Conservation (phyloP, 1,139 yeast genomes). For the Geotrichum histeridarum region DNA sequence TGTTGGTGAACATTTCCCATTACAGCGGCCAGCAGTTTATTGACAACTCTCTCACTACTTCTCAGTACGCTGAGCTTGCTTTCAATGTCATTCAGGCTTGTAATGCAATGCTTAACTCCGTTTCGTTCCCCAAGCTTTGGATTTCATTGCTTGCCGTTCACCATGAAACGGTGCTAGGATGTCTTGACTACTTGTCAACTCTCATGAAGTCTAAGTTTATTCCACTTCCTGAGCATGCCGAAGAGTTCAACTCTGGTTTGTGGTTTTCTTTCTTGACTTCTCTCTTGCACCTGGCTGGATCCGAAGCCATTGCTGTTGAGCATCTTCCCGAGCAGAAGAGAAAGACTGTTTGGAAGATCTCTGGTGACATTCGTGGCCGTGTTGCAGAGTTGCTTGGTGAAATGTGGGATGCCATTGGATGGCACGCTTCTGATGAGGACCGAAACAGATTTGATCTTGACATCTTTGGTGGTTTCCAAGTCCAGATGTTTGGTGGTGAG, state of each 20-base stretch:
- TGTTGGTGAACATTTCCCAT: slow-evolving; percentile 33
- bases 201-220: slow-evolving; percentile 39
- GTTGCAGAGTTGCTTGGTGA: slow-evolving; percentile 53
- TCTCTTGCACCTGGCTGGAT: slow-evolving; percentile 51
- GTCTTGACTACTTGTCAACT: slow-evolving; percentile 50
- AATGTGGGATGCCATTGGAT: slow-evolving; percentile 72
- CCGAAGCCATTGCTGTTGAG: slow-evolving; percentile 34
- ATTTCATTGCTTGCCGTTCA: slow-evolving; percentile 34
- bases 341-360: slow-evolving; percentile 61
- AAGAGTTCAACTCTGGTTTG: slow-evolving; percentile 53
- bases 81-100: slow-evolving; percentile 40
- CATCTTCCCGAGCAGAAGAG: slow-evolving; percentile 58
- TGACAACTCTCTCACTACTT: slow-evolving; percentile 48
- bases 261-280: slow-evolving; percentile 53
- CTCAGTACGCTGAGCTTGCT: slow-evolving; percentile 37
- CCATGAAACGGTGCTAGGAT: slow-evolving; percentile 56
- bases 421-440: slow-evolving; percentile 61
- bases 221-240: slow-evolving; percentile 55
- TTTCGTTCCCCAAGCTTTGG: slow-evolving; percentile 43
- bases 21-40: slow-evolving; percentile 50
- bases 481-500: slow-evolving; percentile 54
- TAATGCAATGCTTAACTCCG: slow-evolving; percentile 36
- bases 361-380: slow-evolving; percentile 60
- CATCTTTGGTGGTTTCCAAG: slow-evolving; percentile 69
- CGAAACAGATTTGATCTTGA: slow-evolving; percentile 55